These are phyloP conservation scores for Medakamo hakoo DNA, from an alignment of 139 green algal genomes.

Conservation along the genomic window DNA sequence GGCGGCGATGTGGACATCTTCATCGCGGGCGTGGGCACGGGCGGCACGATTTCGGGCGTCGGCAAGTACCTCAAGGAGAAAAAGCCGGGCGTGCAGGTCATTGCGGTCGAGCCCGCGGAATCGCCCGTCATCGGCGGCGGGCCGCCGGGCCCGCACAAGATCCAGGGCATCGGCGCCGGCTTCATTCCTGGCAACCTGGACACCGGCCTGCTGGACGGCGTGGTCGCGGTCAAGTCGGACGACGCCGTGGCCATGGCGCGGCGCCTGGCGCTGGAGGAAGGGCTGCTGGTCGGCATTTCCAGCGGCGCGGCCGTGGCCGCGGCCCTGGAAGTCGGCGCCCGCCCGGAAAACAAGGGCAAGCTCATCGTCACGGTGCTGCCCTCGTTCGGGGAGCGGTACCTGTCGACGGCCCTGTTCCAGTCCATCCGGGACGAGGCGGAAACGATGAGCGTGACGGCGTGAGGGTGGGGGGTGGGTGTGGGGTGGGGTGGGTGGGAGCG, in stretches of 20 bases:
- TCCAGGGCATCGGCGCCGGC: slow-evolving; percentile 91
- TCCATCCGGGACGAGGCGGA: slow-evolving; percentile 59
- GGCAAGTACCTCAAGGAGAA: slow-evolving; percentile 58
- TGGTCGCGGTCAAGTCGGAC: slow-evolving; percentile 58
- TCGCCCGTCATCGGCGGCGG: slow-evolving; percentile 41
- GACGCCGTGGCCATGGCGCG: slow-evolving; percentile 74
- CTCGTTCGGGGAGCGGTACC: slow-evolving; percentile 77
- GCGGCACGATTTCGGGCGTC: slow-evolving; percentile 75
- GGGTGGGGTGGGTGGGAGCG: too few relatives aligned
- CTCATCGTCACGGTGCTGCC: slow-evolving; percentile 74
- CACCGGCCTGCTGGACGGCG: slow-evolving; percentile 62
- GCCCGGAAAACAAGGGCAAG: slow-evolving; percentile 58
- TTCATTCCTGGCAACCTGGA: slow-evolving; percentile 88
- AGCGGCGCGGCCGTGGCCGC: slow-evolving; percentile 38
- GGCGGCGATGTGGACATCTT: slow-evolving; percentile 55
- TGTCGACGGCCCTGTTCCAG: slow-evolving; percentile 77
- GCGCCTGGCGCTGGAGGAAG: slow-evolving; percentile 70
- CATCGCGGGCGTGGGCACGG: slow-evolving; percentile 64
- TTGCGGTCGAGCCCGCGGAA: slow-evolving; percentile 64
- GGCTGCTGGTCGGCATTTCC: slow-evolving; percentile 56
- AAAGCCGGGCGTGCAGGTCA: slow-evolving; percentile 43
- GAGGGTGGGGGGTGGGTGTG: not conserved
- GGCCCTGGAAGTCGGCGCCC: slow-evolving; percentile 48
- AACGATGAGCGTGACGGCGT: slow-evolving; percentile 59
- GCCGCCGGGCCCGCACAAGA: slow-evolving; percentile 81